Base-by-base conservation (phyloP, 2,329 filamentous ascomycete genomes). In the Verticillium tricorpus region DNA sequence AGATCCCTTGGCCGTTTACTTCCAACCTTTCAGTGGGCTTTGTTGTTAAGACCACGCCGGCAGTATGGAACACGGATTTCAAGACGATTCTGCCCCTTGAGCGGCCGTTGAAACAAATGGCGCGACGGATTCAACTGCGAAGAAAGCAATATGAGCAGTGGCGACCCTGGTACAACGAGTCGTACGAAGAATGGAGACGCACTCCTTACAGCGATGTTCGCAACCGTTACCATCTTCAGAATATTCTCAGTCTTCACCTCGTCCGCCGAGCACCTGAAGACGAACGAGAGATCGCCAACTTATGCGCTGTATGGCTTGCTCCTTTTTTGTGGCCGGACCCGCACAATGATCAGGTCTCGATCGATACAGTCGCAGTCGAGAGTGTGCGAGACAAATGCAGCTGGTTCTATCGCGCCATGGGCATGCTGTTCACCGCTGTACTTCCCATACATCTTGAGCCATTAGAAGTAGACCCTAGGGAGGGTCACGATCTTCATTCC, bases 351-450 rank as follows among this genome's bases (percentile, higher is more conserved):
- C 28, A 9, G 39, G n/a, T 15, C 39, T 45, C 15, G 6, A 9
- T 9, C 8, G 17, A n/a, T n/a, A n/a, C 39, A 3, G 17, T 15
- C 6, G n/a, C 5, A 17, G 22, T 32, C 3, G 22, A 17, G 52
- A 55, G 11, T 28, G 22, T 55, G 19, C 9, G 14, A 7, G 52
- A 55, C 52, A 28, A 55, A 14, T 25, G 52, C 9, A 55, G 22
- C 22, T 64, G 63, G 63, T 64, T 64, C 59, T 64, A 58, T 35
- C 59, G 63, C 2, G 63, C 63, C 3, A 11, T 64, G 28, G 62
- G 59, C 8, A 45, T 50, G 11, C 35, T 64, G 9, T 15, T 61
- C 1, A 12, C 8, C 5, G 63, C 63, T 4, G 45, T 61, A 3
- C 25, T 64, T 14, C 63, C 63, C 15, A 58, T 32, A 7, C 52